Evolutionary conservation across 2,329 filamentous ascomycete species (phyloP).

Genomic region (Aspergillus tubingensis): DNA sequence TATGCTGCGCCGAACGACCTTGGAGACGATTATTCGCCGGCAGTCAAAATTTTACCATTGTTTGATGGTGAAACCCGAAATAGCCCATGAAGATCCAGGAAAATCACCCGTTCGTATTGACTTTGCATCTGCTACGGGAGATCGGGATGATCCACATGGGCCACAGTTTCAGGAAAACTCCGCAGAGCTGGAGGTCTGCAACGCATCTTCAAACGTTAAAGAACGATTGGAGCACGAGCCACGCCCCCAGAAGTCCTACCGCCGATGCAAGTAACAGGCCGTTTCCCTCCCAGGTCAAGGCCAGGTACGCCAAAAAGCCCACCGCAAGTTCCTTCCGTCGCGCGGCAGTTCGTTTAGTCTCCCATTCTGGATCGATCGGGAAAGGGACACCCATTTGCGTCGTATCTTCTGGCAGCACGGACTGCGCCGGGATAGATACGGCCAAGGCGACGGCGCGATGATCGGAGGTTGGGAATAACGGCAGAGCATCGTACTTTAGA

Average conservation of each 20-base stretch:
- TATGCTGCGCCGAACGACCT: background rate
- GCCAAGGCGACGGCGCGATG: conserved; percentile 81
- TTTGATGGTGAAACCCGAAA: conserved; percentile 17
- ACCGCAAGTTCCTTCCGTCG: conserved; percentile 61
- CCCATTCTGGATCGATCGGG: conserved; percentile 60
- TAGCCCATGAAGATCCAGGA: background rate
- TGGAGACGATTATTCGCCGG: background rate
- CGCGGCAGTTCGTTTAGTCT: conserved; percentile 53
- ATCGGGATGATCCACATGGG: conserved; percentile 19
- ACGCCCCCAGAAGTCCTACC: conserved; percentile 43
- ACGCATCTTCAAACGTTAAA: conserved; percentile 23
- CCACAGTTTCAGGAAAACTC: conserved; percentile 10
- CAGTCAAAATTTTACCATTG: background rate
- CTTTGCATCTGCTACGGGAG: conserved; percentile 9
- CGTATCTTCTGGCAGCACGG: conserved; percentile 36
- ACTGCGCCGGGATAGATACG: conserved; percentile 62
- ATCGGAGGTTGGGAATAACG: conserved; percentile 79
- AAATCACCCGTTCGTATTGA: background rate
- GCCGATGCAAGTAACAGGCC: conserved; percentile 42
- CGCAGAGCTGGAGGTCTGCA: background rate
- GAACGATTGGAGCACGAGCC: conserved; percentile 44
- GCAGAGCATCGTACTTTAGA: conserved; percentile 70
- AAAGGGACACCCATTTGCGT: conserved; percentile 55
- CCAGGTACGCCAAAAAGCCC: conserved; percentile 59
- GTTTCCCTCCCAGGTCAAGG: conserved; percentile 50